These are phyloP conservation scores for Nitzschia sp. DNA, from an alignment of 108 stramenopile species.

Conservation along the genomic window DNA sequence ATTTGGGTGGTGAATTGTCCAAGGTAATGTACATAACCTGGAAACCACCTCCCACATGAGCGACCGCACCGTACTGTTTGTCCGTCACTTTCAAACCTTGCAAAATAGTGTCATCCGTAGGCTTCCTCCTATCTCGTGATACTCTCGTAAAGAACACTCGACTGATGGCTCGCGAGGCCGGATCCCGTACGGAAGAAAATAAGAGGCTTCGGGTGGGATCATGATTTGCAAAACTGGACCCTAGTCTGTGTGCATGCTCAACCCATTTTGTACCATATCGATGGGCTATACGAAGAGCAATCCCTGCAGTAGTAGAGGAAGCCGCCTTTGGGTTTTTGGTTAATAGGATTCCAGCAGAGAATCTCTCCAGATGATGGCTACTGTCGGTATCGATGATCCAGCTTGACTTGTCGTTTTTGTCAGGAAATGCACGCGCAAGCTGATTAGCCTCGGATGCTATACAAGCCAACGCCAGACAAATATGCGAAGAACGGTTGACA, in stretches of 20 bases:
- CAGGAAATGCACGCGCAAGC: slow-evolving; percentile 32
- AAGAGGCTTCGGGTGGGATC: slow-evolving; percentile 18
- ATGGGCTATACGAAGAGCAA: slow-evolving; percentile 3
- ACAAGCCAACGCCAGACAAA: slow-evolving; percentile 15
- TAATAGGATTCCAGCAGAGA: slow-evolving; percentile 28
- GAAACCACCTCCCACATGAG: slow-evolving; percentile 14
- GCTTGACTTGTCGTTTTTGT: slow-evolving; percentile 6
- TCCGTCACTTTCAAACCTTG: background rate
- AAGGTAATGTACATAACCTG: slow-evolving; percentile 11
- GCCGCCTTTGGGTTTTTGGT: slow-evolving; percentile 46
- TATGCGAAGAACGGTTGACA: no score
- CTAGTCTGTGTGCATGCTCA: slow-evolving; percentile 6
- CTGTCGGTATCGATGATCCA: slow-evolving; percentile 1
- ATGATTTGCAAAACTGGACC: slow-evolving; percentile 3
- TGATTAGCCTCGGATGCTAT: background rate
- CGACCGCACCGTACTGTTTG: slow-evolving; percentile 19
- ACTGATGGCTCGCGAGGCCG: slow-evolving; percentile 40
- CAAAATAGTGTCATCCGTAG: slow-evolving; percentile 36
- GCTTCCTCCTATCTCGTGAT: slow-evolving; percentile 21
- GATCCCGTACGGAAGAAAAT: slow-evolving; percentile 42
- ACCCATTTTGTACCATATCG: background rate
- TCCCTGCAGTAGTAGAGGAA: slow-evolving; percentile 36
- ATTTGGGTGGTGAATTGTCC: background rate
- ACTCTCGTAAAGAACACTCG: slow-evolving; percentile 29
- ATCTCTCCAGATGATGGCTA: background rate